Evolutionary conservation across 2,329 filamentous ascomycete species (phyloP).

Genomic region (Septoria petroselini): DNA sequence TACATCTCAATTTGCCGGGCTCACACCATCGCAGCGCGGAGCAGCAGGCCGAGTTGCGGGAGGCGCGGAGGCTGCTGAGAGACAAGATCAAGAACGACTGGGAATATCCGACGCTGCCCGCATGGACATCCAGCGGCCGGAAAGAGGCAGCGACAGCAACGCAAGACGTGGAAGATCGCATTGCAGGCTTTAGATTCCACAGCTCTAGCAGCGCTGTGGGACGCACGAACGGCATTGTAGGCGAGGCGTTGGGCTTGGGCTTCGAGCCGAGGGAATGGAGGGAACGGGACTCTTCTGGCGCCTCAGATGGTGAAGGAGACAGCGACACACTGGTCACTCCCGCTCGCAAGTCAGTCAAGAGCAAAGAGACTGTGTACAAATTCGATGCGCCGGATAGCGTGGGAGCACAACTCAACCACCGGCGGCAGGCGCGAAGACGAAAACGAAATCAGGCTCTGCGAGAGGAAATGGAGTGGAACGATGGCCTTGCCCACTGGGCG

Average conservation of each 20-base stretch:
- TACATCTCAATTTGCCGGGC: slow-evolving; percentile 32
- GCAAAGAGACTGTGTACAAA: slow-evolving; percentile 34
- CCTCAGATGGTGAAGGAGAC: slow-evolving; percentile 34
- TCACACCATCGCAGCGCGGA: slow-evolving; percentile 35
- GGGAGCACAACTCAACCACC: slow-evolving; percentile 37
- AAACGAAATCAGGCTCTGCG: slow-evolving; percentile 40
- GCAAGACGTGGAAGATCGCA: slow-evolving; percentile 22
- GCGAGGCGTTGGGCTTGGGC: slow-evolving; percentile 26
- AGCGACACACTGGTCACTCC: slow-evolving; percentile 21
- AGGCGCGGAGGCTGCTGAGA: slow-evolving; percentile 43
- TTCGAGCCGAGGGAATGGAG: slow-evolving; percentile 43
- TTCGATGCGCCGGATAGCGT: slow-evolving; percentile 49
- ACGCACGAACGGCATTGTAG: slow-evolving; percentile 8
- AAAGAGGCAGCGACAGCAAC: slow-evolving; percentile 10
- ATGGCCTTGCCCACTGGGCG: slow-evolving; percentile 75
- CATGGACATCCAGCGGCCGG: slow-evolving; percentile 25
- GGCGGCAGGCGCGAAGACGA: slow-evolving; percentile 36
- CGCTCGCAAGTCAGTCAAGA: slow-evolving; percentile 18
- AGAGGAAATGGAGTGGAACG: slow-evolving; percentile 63
- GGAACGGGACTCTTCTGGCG: slow-evolving; percentile 44
- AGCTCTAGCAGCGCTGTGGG: slow-evolving; percentile 7
- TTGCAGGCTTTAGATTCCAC: slow-evolving; percentile 36
- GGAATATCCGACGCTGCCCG: slow-evolving; percentile 41
- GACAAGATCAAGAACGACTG: slow-evolving; percentile 47
- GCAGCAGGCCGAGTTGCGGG: slow-evolving; percentile 44